phyloP scores from a whole-genome alignment of 1,284 basidiomycete species.

The Pascua sp. region DNA sequence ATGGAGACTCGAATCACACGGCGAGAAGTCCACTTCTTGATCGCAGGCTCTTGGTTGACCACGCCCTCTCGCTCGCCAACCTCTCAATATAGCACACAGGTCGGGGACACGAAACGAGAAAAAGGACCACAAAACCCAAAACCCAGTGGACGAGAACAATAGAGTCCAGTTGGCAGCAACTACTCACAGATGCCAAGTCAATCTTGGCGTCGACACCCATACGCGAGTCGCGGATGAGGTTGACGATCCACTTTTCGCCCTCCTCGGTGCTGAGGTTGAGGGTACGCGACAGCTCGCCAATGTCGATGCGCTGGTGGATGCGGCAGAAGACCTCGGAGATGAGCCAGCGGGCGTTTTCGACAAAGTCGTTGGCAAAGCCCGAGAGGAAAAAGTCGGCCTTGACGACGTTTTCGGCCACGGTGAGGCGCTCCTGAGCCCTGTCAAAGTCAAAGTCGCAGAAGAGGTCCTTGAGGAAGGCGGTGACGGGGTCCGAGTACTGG shows the following conservation, averaged over 20 bases:
- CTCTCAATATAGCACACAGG: background rate
- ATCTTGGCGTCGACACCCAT: constrained; percentile 96
- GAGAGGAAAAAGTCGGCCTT: constrained; percentile 90
- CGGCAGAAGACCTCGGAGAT: constrained; percentile 97
- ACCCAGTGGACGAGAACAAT: background rate
- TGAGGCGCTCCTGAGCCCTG: constrained; percentile 77
- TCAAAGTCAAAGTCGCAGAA: constrained; percentile 91
- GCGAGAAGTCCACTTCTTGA: no score
- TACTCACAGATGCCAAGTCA: constrained; percentile 63
- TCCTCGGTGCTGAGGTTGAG: constrained; percentile 88
- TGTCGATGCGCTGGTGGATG: constrained; percentile 95
- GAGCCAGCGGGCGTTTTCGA: constrained; percentile 92
- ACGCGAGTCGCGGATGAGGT: constrained; percentile 92
- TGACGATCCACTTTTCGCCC: constrained; percentile 99
- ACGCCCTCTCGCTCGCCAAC: no score
- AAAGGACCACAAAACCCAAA: background rate
- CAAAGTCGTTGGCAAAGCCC: constrained; percentile 85
- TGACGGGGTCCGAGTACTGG: constrained; percentile 91
- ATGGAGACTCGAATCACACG: no score
- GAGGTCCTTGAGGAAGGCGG: constrained; percentile 86
- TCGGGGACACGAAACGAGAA: background rate
- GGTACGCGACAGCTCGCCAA: constrained; percentile 86
- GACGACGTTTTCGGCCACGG: constrained; percentile 76
- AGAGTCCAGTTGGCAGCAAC: constrained; percentile 37
- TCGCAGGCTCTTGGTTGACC: no score